Evolutionary conservation across 371 early-diverging fungal species (phyloP), one percentile per base, ranked within the genome.

Genomic region (Rhizopus sp.): DNA sequence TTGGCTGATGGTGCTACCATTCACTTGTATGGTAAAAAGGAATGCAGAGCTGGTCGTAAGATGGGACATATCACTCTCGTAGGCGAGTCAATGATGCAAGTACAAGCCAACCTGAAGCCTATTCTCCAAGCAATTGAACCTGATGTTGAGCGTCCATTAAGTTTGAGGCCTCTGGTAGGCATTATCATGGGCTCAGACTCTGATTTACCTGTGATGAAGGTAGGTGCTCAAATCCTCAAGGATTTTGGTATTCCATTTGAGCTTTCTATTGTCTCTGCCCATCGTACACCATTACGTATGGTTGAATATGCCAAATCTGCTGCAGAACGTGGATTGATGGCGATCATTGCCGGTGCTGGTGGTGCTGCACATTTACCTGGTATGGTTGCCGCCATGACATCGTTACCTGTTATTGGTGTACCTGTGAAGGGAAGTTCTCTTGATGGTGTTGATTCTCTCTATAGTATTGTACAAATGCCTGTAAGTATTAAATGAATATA

Each of bases 391-490:
- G 94, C 95, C 31, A 80, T 95, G 73, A 96, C 98, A 0, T 90
- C 96, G 12, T 75, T 98, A 10, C 98, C 97, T 4, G 98, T 98
- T 37, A 91, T 98, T 63, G 98, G 98, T 45, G 97, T 97, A 7
- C 98, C 98, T 29, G 92, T 98, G 39, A 92, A 93, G 48, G 89
- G 95, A 49, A 93, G 88, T 63, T 84, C 84, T 29, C 77, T 98
- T 32, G 97, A 97, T 60, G 98, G 98, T 37, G 92, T 95, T 15
- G 98, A 98, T 64, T 96, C 96, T 29, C 77, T 98, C 40, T 86
- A 95, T 63, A 94, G 94, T 50, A 98, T 97, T 68, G 97, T 97
- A 4, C 97, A 98, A 77, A 98, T 98, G 98, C 98, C 98, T 44
- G 92, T 92, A 81, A 68, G 87, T 81, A 0, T 32, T 15, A 6